Percentiles rank a stretch among this genome's conserved stretches.
phyloP scores from a whole-genome alignment of 2,329 filamentous ascomycete species.

The Ophiognomonia clavigignenti-juglandacearum region DNA sequence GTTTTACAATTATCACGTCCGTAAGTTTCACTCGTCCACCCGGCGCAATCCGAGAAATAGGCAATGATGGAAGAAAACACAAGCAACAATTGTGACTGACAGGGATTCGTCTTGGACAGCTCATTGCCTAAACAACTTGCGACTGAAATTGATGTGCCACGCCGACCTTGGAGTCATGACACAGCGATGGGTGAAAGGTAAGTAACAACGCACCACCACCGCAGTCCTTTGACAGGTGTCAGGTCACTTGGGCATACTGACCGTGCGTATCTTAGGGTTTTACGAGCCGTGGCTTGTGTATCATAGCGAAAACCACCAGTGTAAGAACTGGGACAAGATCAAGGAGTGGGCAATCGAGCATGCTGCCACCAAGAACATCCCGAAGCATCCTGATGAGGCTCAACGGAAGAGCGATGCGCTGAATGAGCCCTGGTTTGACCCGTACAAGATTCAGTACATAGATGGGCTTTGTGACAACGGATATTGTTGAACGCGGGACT shows the following conservation, averaged over 20 bases:
- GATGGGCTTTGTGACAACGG: background rate
- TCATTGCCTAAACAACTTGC: background rate
- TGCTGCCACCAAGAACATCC: background rate
- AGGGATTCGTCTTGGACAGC: no score
- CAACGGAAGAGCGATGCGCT: background rate
- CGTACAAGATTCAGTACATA: background rate
- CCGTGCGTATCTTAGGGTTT: background rate
- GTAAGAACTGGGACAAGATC: constrained; percentile 4
- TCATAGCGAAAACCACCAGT: constrained; percentile 1
- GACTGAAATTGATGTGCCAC: background rate
- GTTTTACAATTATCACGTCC: background rate
- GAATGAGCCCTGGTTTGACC: constrained; percentile 1
- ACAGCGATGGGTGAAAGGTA: constrained; percentile 1
- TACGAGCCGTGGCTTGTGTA: constrained; percentile 3
- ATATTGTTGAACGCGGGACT: background rate
- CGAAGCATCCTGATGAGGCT: background rate
- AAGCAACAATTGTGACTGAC: no score
- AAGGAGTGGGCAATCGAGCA: constrained; percentile 1
- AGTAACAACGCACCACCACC: background rate
- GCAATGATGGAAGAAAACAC: no score
- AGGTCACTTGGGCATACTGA: background rate
- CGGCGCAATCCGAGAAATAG: no score
- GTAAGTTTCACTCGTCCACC: no score
- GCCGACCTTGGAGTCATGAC: background rate
- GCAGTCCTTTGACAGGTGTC: background rate